Evolutionary conservation across 371 early-diverging fungal genomes (phyloP).

Genomic region (Choanephora cucurbitarum): DNA sequence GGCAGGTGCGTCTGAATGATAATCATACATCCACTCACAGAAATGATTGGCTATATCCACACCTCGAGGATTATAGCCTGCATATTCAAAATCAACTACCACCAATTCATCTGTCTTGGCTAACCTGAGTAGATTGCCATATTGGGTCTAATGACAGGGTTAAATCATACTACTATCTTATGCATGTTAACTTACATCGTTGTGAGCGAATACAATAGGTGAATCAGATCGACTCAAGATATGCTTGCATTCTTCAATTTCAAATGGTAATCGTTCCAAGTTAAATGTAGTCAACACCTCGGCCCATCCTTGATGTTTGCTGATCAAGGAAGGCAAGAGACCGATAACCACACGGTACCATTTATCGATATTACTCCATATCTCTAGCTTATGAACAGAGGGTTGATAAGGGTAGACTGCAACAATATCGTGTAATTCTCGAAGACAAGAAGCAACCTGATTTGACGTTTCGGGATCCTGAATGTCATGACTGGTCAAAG

Average conservation of each 20-base stretch:
- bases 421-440: slow-evolving; percentile 74
- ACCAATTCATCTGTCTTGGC: slow-evolving; percentile 61
- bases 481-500: slow-evolving; percentile 72
- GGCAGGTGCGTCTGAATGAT: slow-evolving; percentile 66
- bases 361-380: slow-evolving; percentile 65
- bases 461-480: slow-evolving; percentile 64
- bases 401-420: slow-evolving; percentile 58
- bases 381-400: slow-evolving; percentile 45
- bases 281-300: slow-evolving; percentile 34
- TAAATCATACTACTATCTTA: neutral
- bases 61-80: slow-evolving; percentile 85
- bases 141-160: slow-evolving; percentile 60
- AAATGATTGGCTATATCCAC: slow-evolving; percentile 91
- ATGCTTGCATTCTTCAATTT: slow-evolving; percentile 52
- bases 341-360: slow-evolving; percentile 54
- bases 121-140: slow-evolving; percentile 79
- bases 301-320: slow-evolving; percentile 22
- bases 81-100: slow-evolving; percentile 86
- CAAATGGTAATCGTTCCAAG: slow-evolving; percentile 41
- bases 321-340: slow-evolving; percentile 19
- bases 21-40: slow-evolving; percentile 89
- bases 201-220: slow-evolving; percentile 84
- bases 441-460: slow-evolving; percentile 74
- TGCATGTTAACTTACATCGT: slow-evolving; percentile 64
- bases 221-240: slow-evolving; percentile 41